Evolutionary conservation across 176 grass and related monocot genomes (phyloP).

Genomic region (Panicum miliaceum): DNA sequence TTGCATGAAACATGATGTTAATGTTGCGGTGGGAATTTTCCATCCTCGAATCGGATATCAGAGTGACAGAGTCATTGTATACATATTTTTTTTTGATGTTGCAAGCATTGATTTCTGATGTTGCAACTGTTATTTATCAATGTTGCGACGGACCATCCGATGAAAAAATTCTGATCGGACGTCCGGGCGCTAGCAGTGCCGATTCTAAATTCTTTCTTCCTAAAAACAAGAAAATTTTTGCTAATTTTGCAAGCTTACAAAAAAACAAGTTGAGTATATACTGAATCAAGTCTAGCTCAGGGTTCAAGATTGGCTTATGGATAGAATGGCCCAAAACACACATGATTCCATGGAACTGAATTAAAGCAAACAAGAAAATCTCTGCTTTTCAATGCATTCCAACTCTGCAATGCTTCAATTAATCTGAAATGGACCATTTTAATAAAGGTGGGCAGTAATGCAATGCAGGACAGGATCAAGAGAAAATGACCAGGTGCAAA

Average conservation of each 20-base stretch:
- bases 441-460: neutral
- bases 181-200: too few species aligned
- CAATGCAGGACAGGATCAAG: neutral
- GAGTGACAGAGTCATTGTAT: too few species aligned
- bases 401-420: neutral
- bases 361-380: neutral
- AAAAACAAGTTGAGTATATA: constrained; percentile 19
- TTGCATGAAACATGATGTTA: too few species aligned
- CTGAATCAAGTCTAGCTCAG: constrained; percentile 4
- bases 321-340: neutral
- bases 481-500: neutral
- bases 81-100: too few species aligned
- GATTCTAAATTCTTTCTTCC: neutral
- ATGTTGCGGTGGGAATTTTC: too few species aligned
- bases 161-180: too few species aligned
- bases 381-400: neutral
- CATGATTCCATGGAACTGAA: neutral
- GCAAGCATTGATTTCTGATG: too few species aligned
- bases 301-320: neutral
- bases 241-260: neutral
- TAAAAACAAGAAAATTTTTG: neutral
- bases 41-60: too few species aligned
- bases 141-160: too few species aligned
- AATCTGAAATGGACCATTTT: neutral
- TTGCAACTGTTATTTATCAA: too few species aligned